Conservation (phyloP, 140 eudicot genomes). For the Stevia rebaudiana region DNA sequence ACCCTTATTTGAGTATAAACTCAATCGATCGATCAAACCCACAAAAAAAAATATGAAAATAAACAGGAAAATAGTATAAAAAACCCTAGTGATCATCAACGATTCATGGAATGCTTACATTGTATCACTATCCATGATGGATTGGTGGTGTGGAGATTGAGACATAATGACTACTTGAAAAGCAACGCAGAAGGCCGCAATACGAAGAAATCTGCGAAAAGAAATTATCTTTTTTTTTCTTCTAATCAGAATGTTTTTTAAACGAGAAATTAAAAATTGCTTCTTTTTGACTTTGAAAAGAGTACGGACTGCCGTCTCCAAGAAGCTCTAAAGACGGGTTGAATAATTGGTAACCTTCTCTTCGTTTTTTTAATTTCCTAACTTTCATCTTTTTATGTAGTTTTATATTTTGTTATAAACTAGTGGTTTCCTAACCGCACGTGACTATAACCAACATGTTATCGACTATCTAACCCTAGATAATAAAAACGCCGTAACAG, state of each 20-base stretch:
- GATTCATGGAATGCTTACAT: slow-evolving; percentile 28
- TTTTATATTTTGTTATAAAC: background rate
- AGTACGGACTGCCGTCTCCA: slow-evolving; percentile 14
- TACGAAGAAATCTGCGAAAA: slow-evolving; percentile 9
- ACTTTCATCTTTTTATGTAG: background rate
- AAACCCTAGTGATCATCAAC: background rate
- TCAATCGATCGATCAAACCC: background rate
- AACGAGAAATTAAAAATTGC: slow-evolving; percentile 6
- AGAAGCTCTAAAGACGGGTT: slow-evolving; percentile 13
- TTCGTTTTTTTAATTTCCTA: no score
- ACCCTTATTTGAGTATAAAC: slow-evolving; percentile 14
- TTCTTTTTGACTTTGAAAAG: slow-evolving; percentile 20
- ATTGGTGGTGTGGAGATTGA: slow-evolving; percentile 27
- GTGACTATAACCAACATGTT: no score
- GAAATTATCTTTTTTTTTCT: no score
- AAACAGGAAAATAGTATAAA: background rate
- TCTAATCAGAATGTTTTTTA: slow-evolving; percentile 13
- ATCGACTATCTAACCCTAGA: no score
- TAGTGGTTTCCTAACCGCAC: no score
- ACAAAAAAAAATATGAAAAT: background rate
- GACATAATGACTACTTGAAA: slow-evolving; percentile 45
- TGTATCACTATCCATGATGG: slow-evolving; percentile 47
- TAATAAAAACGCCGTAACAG: no score
- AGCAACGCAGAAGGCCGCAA: slow-evolving; percentile 5
- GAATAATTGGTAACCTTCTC: background rate